These are phyloP conservation scores for Aspergillus pseudonomiae DNA, from an alignment of 2,329 filamentous ascomycete species.

Conservation along the genomic window DNA sequence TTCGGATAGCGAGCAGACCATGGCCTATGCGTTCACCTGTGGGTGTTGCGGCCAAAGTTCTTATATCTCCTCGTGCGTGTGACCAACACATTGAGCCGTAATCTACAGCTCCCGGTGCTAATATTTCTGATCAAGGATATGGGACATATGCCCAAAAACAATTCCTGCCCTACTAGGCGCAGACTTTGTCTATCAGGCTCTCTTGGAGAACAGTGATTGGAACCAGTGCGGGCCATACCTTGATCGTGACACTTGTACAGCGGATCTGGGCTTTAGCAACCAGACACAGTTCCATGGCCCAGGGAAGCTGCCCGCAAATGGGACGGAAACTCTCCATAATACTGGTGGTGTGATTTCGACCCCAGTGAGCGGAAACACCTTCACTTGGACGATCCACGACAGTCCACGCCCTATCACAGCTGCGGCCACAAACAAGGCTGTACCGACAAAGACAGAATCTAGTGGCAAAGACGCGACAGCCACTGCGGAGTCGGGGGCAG, in stretches of 20 bases:
- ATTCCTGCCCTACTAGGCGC: slow-evolving; percentile 14
- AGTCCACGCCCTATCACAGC: not conserved
- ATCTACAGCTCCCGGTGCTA: not conserved
- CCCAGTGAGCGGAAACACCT: slow-evolving; percentile 19
- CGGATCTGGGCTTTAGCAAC: slow-evolving; percentile 15
- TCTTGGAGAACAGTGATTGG: slow-evolving; percentile 12
- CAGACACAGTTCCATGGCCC: slow-evolving; percentile 16
- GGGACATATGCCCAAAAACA: slow-evolving; percentile 19
- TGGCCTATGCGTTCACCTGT: slow-evolving; percentile 13
- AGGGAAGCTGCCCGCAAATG: slow-evolving; percentile 14
- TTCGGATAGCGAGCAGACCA: not conserved
- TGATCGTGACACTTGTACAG: slow-evolving; percentile 17
- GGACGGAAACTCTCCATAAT: slow-evolving; percentile 20
- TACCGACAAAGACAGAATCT: not conserved
- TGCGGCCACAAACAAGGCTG: not conserved
- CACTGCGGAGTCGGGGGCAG: not conserved
- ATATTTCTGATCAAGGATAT: slow-evolving; percentile 12
- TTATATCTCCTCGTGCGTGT: slow-evolving; percentile 17
- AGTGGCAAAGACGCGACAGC: not conserved
- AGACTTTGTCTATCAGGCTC: slow-evolving; percentile 6
- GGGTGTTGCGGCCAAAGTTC: slow-evolving; percentile 21
- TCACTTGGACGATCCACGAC: slow-evolving; percentile 14
- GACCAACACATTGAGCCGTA: not conserved
- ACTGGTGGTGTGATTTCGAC: slow-evolving; percentile 14
- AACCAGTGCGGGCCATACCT: slow-evolving; percentile 17